These are phyloP conservation scores for Trifolium subterraneum DNA, from an alignment of 306 rosid genomes.

Conservation along the genomic window DNA sequence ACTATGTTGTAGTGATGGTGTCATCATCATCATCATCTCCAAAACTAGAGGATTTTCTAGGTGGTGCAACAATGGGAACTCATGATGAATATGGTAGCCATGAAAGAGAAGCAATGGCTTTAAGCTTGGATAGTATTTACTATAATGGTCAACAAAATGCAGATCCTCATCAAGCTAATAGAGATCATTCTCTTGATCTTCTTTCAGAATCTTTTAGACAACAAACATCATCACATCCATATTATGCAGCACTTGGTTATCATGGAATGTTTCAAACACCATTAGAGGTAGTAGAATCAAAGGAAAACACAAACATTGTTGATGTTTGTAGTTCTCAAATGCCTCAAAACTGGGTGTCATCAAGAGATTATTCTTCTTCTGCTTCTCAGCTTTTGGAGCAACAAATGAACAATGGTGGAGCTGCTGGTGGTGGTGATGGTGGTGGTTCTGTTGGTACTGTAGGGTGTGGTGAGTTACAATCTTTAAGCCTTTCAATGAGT, in stretches of 20 bases:
- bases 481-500: conserved; percentile 82
- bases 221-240: conserved; percentile 48
- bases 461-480: conserved; percentile 70
- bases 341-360: conserved; percentile 38
- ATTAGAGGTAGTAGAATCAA: conserved; percentile 51
- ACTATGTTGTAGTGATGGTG: conserved; percentile 56
- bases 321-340: conserved; percentile 49
- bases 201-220: conserved; percentile 59
- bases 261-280: conserved; percentile 58
- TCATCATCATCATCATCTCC: conserved; percentile 77
- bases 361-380: conserved; percentile 50
- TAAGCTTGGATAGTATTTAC: conserved; percentile 82
- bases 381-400: conserved; percentile 50
- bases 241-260: conserved; percentile 59
- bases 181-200: conserved; percentile 52
- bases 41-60: conserved; percentile 85
- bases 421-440: not conserved
- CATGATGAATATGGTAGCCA: conserved; percentile 65
- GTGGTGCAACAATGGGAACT: conserved; percentile 77
- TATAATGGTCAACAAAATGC: conserved; percentile 60
- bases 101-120: conserved; percentile 79
- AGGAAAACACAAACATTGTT: conserved; percentile 45
- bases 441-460: conserved; percentile 38
- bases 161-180: conserved; percentile 45
- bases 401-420: conserved; percentile 46